These are phyloP conservation scores for Gossypium herbaceum DNA, from an alignment of 345 rosid species.

Conservation along the genomic window DNA sequence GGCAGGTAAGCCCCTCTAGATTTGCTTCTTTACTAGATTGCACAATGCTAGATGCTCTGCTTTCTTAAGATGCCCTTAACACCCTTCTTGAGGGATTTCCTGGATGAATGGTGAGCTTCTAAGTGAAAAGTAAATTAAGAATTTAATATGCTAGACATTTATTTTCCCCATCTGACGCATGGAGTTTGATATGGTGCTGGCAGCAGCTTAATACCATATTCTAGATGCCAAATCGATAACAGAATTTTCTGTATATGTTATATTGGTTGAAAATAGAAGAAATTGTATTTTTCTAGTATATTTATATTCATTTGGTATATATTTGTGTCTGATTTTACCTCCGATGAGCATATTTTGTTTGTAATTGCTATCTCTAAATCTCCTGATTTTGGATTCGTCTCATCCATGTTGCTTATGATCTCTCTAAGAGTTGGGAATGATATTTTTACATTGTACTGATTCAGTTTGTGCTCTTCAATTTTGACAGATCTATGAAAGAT, in stretches of 20 bases:
- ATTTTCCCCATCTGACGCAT: background rate
- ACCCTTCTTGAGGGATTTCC: background rate
- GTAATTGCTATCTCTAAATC: background rate
- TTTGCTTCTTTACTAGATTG: constrained; percentile 11
- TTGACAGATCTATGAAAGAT: constrained; percentile 76
- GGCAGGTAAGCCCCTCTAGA: constrained; percentile 51
- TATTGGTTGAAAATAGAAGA: background rate
- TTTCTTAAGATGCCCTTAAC: constrained; percentile 2
- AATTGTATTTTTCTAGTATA: background rate
- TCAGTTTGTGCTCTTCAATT: constrained; percentile 15
- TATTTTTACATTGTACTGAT: constrained; percentile 14
- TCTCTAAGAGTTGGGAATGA: background rate
- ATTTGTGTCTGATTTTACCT: background rate
- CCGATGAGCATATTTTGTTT: background rate
- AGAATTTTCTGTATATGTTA: background rate
- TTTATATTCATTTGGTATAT: background rate
- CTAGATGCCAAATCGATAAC: background rate
- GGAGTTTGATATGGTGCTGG: background rate
- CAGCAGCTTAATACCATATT: background rate
- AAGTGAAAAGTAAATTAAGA: background rate
- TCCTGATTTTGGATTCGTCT: background rate
- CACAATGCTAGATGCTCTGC: background rate
- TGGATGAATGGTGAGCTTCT: background rate
- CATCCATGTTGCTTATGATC: background rate
- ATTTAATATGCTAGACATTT: background rate